A percentile compares a stretch with the other conserved stretches of the same genome.
phyloP scores from a whole-genome alignment of 768 basidiomycete species.

The Tricholomella constricta region DNA sequence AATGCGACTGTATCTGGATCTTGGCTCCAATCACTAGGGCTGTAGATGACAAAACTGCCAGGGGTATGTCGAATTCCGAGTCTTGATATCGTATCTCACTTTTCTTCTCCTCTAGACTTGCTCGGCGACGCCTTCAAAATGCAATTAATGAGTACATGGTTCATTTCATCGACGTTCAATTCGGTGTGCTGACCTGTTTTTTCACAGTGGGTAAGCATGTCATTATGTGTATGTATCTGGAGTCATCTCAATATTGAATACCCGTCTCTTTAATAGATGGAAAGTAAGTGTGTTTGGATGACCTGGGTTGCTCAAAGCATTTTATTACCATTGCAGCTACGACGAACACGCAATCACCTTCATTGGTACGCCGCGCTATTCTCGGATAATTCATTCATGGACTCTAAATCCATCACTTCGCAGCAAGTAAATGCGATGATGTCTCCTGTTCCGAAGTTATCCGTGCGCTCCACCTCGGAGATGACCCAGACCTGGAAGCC shows the following conservation, averaged over 20 bases:
- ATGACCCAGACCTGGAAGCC: conserved; percentile 51
- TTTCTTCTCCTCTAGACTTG: conserved; percentile 40
- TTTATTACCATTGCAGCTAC: conserved; percentile 39
- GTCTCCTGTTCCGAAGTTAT: conserved; percentile 63
- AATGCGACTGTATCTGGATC: conserved; percentile 64
- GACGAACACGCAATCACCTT: conserved; percentile 62
- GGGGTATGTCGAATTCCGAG: conserved; percentile 36
- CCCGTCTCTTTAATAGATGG: conserved; percentile 41
- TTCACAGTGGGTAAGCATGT: conserved; percentile 44
- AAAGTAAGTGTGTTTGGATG: conserved; percentile 41
- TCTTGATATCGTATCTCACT: background rate
- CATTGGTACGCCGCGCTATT: conserved; percentile 41
- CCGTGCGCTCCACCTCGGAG: conserved; percentile 47
- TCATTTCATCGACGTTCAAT: background rate
- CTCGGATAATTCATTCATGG: background rate
- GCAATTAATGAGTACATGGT: conserved; percentile 57
- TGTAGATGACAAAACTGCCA: conserved; percentile 65
- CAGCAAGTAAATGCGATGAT: conserved; percentile 66
- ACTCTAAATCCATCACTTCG: background rate
- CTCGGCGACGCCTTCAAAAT: conserved; percentile 65
- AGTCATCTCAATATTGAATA: background rate
- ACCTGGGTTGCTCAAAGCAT: too few species aligned
- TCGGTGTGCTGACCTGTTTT: conserved; percentile 6
- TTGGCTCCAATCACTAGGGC: conserved; percentile 66
- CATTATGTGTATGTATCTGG: background rate